These are phyloP conservation scores for Chlorella sp. DNA, from an alignment of 139 green algal species.

Conservation along the genomic window DNA sequence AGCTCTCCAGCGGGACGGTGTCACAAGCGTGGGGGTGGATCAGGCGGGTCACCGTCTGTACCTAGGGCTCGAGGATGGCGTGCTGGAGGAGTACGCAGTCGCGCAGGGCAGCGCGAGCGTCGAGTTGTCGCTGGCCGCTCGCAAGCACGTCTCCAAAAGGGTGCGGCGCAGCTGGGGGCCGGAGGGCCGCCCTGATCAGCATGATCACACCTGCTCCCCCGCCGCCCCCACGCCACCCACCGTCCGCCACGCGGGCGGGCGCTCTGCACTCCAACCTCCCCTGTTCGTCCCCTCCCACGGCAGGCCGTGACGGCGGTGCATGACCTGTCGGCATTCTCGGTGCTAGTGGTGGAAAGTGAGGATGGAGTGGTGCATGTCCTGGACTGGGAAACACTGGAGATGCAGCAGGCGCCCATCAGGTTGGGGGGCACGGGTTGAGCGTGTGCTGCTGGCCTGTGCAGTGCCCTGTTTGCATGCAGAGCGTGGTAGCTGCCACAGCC, in stretches of 20 bases:
- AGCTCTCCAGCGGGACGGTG: too few species aligned
- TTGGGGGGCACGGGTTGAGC: background rate
- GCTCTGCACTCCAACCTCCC: too few species aligned
- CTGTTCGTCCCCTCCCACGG: too few species aligned
- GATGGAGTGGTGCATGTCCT: slow-evolving; percentile 8
- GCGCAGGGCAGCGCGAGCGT: background rate
- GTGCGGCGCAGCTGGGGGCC: slow-evolving; percentile 13
- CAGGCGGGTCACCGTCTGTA: slow-evolving; percentile 29
- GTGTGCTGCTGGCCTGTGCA: background rate
- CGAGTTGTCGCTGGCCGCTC: slow-evolving; percentile 30
- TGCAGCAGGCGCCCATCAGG: too few species aligned
- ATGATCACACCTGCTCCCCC: too few species aligned
- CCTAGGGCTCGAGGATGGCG: slow-evolving; percentile 51
- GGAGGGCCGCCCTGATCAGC: too few species aligned
- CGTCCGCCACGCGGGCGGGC: too few species aligned
- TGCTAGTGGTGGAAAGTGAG: background rate
- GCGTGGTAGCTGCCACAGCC: too few species aligned
- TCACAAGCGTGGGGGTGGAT: slow-evolving; percentile 41
- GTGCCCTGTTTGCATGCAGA: background rate
- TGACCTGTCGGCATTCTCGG: background rate
- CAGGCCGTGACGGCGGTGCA: slow-evolving; percentile 14
- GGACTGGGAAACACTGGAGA: slow-evolving; percentile 4
- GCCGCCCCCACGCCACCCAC: too few species aligned
- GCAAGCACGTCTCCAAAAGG: slow-evolving; percentile 49
- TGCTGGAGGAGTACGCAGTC: slow-evolving; percentile 53